Evolutionary conservation across 2,329 filamentous ascomycete species (phyloP).

Genomic region (Laburnicola sp.): DNA sequence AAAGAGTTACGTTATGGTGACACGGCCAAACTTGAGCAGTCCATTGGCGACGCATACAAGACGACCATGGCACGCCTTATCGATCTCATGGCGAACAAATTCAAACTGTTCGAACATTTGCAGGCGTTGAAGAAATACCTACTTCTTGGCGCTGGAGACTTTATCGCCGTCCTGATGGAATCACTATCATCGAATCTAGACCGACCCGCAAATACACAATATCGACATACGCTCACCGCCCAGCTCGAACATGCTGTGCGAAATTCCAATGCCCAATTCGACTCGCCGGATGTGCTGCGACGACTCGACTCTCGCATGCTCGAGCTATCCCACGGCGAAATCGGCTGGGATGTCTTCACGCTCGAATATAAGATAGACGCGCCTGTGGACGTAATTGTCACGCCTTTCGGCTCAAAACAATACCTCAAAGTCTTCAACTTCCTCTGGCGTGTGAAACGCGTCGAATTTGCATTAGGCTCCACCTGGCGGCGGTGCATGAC

Average conservation of each 20-base stretch:
- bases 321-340: conserved; percentile 92
- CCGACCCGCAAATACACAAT: conserved; percentile 93
- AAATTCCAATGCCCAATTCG: conserved; percentile 95
- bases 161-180: conserved; percentile 96
- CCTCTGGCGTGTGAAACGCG: conserved; percentile 95
- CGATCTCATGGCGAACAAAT: conserved; percentile 91
- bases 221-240: conserved; percentile 94
- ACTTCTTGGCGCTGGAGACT: conserved; percentile 91
- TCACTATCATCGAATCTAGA: conserved; percentile 91
- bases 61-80: conserved; percentile 96
- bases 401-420: conserved; percentile 90
- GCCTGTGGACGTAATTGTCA: conserved; percentile 95
- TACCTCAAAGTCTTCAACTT: conserved; percentile 99
- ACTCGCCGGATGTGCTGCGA: conserved; percentile 86
- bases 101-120: conserved; percentile 90
- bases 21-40: conserved; percentile 84
- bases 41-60: conserved; percentile 96
- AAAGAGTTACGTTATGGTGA: conserved; percentile 92
- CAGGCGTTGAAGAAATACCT: conserved; percentile 93
- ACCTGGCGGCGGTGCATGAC: conserved; percentile 98
- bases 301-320: conserved; percentile 97
- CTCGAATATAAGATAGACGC: conserved; percentile 98
- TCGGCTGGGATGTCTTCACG: conserved; percentile 98
- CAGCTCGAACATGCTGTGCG: conserved; percentile 96
- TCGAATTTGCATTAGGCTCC: conserved; percentile 88